phyloP scores from a whole-genome alignment of 306 rosid genomes.

The Cercis canadensis region DNA sequence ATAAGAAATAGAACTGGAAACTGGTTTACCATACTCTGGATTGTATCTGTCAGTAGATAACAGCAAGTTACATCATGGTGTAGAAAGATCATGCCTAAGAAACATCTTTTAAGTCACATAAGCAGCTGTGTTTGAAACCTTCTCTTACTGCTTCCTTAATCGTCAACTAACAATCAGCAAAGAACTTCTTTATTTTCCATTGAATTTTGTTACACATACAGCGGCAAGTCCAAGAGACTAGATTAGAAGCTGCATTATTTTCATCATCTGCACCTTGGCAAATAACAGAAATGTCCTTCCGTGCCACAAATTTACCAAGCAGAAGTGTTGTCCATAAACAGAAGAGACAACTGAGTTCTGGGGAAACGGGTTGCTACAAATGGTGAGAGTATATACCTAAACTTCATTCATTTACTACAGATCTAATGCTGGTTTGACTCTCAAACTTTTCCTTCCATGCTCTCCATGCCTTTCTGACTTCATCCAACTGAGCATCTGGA shows the following conservation, averaged over 20 bases:
- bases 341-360: conserved; percentile 10
- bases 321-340: conserved; percentile 5
- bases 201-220: not conserved
- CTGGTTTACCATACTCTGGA: not conserved
- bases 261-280: not conserved
- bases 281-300: conserved; percentile 9
- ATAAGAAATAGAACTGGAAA: no score
- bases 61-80: not conserved
- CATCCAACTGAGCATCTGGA: conserved; percentile 65
- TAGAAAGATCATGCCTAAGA: not conserved
- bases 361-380: conserved; percentile 3
- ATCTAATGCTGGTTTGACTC: conserved; percentile 33
- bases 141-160: not conserved
- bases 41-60: not conserved
- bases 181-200: not conserved
- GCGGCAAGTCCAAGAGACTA: not conserved
- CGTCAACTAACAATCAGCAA: not conserved
- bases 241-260: conserved; percentile 12
- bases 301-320: not conserved
- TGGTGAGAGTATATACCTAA: conserved; percentile 19
- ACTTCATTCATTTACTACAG: conserved; percentile 29
- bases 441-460: conserved; percentile 66
- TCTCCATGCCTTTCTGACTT: conserved; percentile 78
- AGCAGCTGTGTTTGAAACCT: not conserved
- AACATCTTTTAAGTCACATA: not conserved